Base-by-base conservation (phyloP, 2,329 filamentous ascomycete species). In the Ploettnerulaceae sp. region DNA sequence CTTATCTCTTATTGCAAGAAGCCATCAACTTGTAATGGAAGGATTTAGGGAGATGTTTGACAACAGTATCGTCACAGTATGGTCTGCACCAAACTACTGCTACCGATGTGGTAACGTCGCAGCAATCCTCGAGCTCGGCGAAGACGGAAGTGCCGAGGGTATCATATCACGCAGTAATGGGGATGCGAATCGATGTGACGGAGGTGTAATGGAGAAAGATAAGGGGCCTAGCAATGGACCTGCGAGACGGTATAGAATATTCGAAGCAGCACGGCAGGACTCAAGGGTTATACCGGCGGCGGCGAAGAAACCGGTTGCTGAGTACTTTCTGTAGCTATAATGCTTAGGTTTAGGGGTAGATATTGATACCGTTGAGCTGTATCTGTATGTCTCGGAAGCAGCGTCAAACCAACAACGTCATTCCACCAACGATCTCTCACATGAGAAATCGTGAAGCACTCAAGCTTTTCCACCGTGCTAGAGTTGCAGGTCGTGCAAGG, bases 31-130 rank as follows among this genome's bases (percentile, higher is more conserved):
- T 17, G 93, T 98, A 55, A 98, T 97, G 93, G 93, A 98, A 66
- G 93, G 93, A 0, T 98, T 96, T 68, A 97, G 97, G 70, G 93
- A 97, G 66, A 97, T 97, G 90, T 98, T 97, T 62, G 89, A 95
- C 64, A 85, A 82, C 11, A 88, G 83, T 37, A 96, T 98, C 54
- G 93, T 97, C 32, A 98, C 93, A 0, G 93, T 98, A n/a, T 98
- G 93, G 91, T 94, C 87, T 0, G 90, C 90, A 7, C 90, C 90
- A 1, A 96, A 96, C 66, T 96, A 96, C 72, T 96, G 90, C 70
- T 96, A 96, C 69, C 54, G 54, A 29, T 96, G 90, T 62, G 90
- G 90, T 45, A 97, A 97, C 61, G 90, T 98, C 9, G 93, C 93
- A 1, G 91, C 93, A 0, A 90, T 98, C 48, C 72, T 98, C 45